Evolutionary conservation across 2,329 filamentous ascomycete genomes (phyloP).

Genomic region (Byssothecium circinans): DNA sequence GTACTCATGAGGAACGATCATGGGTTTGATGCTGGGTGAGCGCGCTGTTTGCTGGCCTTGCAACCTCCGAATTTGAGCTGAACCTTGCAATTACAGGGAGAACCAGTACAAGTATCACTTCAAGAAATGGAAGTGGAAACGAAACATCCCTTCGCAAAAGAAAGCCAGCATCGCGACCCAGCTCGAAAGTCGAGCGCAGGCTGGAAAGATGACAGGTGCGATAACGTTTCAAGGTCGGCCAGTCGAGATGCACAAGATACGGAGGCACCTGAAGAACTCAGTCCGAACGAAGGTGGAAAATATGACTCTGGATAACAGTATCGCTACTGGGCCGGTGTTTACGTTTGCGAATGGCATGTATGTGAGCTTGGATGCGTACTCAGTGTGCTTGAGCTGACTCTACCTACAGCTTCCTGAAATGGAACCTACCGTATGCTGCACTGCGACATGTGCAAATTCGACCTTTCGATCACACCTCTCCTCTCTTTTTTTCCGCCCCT

Average conservation of each 20-base stretch:
- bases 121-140: slow-evolving; percentile 36
- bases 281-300: slow-evolving; percentile 9
- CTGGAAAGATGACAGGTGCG: slow-evolving; percentile 13
- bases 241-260: slow-evolving; percentile 29
- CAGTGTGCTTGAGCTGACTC: too few relatives aligned
- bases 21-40: slow-evolving; percentile 18
- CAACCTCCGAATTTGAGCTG: not conserved
- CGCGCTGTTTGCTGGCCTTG: not conserved
- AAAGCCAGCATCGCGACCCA: slow-evolving; percentile 19
- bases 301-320: not conserved
- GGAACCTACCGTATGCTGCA: slow-evolving; percentile 28
- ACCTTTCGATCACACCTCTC: slow-evolving; percentile 15
- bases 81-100: slow-evolving; percentile 17
- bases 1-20: slow-evolving; percentile 13
- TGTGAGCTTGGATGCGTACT: slow-evolving; percentile 1
- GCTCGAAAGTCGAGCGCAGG: slow-evolving; percentile 15
- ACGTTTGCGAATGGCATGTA: slow-evolving; percentile 21
- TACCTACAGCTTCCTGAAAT: slow-evolving; percentile 28
- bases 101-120: slow-evolving; percentile 39
- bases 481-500: slow-evolving; percentile 9
- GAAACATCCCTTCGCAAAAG: slow-evolving; percentile 25
- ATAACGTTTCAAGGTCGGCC: slow-evolving; percentile 26
- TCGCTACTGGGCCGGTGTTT: slow-evolving; percentile 6
- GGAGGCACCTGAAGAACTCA: slow-evolving; percentile 24
- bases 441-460: slow-evolving; percentile 6